Evolutionary conservation across 2,329 filamentous ascomycete genomes (phyloP).

Genomic region (Cryphonectria carpinicola): DNA sequence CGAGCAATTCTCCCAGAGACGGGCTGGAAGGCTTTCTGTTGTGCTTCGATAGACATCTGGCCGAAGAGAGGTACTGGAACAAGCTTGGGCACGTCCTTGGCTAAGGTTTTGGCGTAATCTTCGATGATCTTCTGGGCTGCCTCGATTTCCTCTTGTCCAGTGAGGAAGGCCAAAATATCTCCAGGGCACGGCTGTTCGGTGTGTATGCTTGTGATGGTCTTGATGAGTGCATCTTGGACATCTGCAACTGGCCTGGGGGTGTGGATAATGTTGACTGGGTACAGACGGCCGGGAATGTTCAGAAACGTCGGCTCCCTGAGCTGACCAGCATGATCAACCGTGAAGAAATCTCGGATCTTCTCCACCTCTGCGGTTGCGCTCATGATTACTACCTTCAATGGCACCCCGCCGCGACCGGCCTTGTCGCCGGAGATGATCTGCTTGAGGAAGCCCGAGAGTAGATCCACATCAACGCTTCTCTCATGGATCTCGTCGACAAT

Average conservation of each 20-base stretch:
- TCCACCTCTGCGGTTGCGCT: constrained; percentile 93
- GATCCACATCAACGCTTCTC: constrained; percentile 89
- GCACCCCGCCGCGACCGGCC: constrained; percentile 69
- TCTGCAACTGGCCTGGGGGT: constrained; percentile 75
- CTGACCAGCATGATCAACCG: constrained; percentile 21
- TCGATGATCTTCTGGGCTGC: constrained; percentile 78
- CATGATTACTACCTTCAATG: constrained; percentile 92
- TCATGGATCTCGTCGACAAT: constrained; percentile 98
- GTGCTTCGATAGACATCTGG: constrained; percentile 82
- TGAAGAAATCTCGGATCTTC: constrained; percentile 76
- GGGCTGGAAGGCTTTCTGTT: constrained; percentile 83
- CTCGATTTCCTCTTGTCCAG: constrained; percentile 92
- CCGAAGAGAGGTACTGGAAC: constrained; percentile 83
- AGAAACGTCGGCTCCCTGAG: constrained; percentile 39
- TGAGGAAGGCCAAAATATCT: constrained; percentile 89
- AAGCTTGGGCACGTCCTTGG: constrained; percentile 73
- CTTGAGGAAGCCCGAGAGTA: constrained; percentile 86
- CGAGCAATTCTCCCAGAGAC: constrained; percentile 72
- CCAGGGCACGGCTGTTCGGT: constrained; percentile 88
- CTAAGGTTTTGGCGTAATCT: constrained; percentile 74
- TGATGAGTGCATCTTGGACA: constrained; percentile 79
- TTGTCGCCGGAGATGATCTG: constrained; percentile 69
- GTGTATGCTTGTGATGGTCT: constrained; percentile 85
- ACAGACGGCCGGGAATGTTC: constrained; percentile 85
- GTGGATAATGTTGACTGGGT: constrained; percentile 79